Base-by-base conservation (phyloP, 2,329 filamentous ascomycete genomes). In the Penicillium sp. region DNA sequence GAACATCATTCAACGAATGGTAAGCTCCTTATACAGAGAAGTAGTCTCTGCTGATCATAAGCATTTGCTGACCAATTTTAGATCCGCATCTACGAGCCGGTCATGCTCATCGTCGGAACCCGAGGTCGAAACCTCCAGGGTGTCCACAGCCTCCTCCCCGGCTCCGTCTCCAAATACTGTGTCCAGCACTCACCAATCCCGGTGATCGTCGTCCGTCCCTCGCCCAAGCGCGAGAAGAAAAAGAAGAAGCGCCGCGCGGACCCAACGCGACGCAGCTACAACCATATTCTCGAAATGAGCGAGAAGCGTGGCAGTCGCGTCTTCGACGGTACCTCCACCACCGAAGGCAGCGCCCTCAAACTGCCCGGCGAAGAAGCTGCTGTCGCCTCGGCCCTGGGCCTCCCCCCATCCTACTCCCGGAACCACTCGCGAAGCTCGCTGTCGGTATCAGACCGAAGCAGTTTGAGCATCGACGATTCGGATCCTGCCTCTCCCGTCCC, bases 131-230 rank as follows among this genome's bases (percentile, higher is more conserved):
- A 90, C 40, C 83, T 96, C 1, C 92, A 92, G 37, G 92, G 93
- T 28, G 89, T 97, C 60, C 93, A 96, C 74, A 91, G 92, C 53
- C 82, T 97, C 33, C 86, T 97, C 45, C 92, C 91, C 53, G 95
- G 92, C 66, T 95, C 91, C 0, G 93, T 97, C 49, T 96, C 92
- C 28, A 97, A 97, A 75, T 97, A 97, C 79, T 97, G 93, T 72
- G 84, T 97, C 13, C 93, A 97, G 74, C 93, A 96, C 75, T 96
- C 91, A 1, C 93, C 93, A 0, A 91, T 97, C 1, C 93, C 93
- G 0, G 93, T 97, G 8, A 93, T 97, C 33, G 93, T 97, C 35
- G 93, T 97, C 10, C 87, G 93, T 4, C 93, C 93, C 38, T 91
- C 90, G 35, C 90, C 91, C 64, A 96, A 96, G 80, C 89, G 93